A percentile compares a stretch with the other conserved stretches of the same genome.
phyloP scores from a whole-genome alignment of 371 early-diverging fungal genomes.

The Saksenaea vasiformis region DNA sequence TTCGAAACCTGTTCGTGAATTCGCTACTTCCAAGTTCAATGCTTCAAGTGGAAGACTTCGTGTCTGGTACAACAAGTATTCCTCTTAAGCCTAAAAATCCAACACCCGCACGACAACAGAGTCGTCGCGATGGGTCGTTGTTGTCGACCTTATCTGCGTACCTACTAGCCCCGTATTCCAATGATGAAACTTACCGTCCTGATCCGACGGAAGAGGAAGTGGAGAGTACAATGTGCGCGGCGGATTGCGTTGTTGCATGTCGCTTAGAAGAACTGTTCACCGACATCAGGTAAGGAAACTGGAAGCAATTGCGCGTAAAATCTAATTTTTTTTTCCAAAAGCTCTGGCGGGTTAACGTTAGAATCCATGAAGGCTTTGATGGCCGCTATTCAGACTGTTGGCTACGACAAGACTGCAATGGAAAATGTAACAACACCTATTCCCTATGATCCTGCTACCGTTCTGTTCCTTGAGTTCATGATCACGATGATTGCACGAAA shows the following conservation, averaged over 20 bases:
- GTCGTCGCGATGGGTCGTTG: conserved; percentile 66
- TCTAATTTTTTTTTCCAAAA: neutral
- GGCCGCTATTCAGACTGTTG: conserved; percentile 52
- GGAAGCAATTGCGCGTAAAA: neutral
- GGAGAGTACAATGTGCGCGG: conserved; percentile 67
- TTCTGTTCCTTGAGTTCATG: conserved; percentile 78
- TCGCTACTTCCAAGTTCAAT: conserved; percentile 63
- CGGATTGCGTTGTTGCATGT: conserved; percentile 74
- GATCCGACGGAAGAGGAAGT: conserved; percentile 79
- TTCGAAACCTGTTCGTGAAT: conserved; percentile 83
- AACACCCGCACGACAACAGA: conserved; percentile 48
- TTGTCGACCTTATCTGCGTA: conserved; percentile 81
- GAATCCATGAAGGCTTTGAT: conserved; percentile 62
- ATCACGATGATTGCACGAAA: conserved; percentile 77
- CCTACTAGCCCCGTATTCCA: conserved; percentile 69
- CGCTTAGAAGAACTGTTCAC: conserved; percentile 73
- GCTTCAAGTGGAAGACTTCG: conserved; percentile 75
- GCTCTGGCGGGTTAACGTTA: conserved; percentile 19
- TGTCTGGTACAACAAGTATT: conserved; percentile 69
- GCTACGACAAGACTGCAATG: conserved; percentile 34
- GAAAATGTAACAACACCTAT: conserved; percentile 47
- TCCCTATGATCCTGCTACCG: conserved; percentile 66
- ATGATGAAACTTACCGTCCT: conserved; percentile 56
- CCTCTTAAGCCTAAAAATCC: conserved; percentile 65
- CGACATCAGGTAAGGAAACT: conserved; percentile 59